These are phyloP conservation scores for Termitomyces sp. DNA, from an alignment of 768 basidiomycete species.

Conservation along the genomic window DNA sequence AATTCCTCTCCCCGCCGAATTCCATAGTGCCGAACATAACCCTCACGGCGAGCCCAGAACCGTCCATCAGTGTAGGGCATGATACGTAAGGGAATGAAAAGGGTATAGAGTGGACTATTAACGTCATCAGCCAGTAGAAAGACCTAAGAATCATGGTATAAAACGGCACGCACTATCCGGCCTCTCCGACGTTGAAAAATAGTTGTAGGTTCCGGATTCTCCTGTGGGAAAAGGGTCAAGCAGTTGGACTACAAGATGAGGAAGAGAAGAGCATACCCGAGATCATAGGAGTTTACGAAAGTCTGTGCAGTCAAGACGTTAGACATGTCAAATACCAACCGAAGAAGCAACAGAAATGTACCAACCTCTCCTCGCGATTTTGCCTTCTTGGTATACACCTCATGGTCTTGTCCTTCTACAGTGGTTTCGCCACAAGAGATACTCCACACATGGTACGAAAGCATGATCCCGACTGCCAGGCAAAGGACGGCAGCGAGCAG, in stretches of 20 bases:
- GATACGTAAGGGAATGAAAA: constrained; percentile 79
- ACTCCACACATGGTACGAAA: constrained; percentile 68
- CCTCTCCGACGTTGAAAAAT: constrained; percentile 83
- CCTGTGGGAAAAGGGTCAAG: constrained; percentile 21
- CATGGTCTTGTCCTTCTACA: constrained; percentile 88
- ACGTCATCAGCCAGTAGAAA: not conserved
- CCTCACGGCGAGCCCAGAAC: constrained; percentile 69
- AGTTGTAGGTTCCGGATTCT: constrained; percentile 65
- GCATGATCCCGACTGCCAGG: constrained; percentile 71
- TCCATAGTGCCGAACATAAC: constrained; percentile 58
- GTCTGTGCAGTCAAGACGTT: constrained; percentile 31
- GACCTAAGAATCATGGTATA: not conserved
- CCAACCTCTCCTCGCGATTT: constrained; percentile 65
- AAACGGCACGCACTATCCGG: constrained; percentile 67
- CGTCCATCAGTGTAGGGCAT: constrained; percentile 84
- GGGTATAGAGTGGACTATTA: constrained; percentile 65
- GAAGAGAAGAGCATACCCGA: constrained; percentile 50
- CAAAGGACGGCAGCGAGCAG: constrained; percentile 74
- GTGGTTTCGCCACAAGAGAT: constrained; percentile 77
- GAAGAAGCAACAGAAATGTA: not conserved
- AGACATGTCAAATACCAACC: not conserved
- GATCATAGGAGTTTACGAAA: constrained; percentile 90
- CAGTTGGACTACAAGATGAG: not conserved
- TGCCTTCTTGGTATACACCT: constrained; percentile 69
- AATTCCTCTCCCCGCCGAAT: constrained; percentile 78